Conservation (phyloP, 345 rosid species). For the Salix caprea region DNA sequence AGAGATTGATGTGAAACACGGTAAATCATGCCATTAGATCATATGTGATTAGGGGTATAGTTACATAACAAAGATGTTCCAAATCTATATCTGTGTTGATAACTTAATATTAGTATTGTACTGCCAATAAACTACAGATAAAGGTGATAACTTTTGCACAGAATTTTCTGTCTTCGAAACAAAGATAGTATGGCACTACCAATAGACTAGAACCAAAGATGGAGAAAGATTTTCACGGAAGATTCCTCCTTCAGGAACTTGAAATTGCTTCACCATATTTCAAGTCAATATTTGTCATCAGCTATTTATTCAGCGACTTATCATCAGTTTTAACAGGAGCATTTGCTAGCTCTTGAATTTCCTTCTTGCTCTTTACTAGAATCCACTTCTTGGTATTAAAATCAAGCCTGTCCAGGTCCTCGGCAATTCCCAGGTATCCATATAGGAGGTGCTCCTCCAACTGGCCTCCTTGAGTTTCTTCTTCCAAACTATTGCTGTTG, state of each 20-base stretch:
- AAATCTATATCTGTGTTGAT: not conserved
- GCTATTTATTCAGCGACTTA: not conserved
- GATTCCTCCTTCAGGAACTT: not conserved
- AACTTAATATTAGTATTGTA: not conserved
- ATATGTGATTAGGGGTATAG: not conserved
- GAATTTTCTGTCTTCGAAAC: not conserved
- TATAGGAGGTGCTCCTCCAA: slow-evolving; percentile 36
- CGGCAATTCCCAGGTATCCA: slow-evolving; percentile 52
- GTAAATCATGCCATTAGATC: not conserved
- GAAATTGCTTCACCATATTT: not conserved
- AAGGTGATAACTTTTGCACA: not conserved
- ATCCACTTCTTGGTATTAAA: slow-evolving; percentile 40
- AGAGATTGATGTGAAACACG: not conserved
- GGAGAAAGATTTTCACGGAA: not conserved
- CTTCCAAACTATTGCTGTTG: slow-evolving; percentile 5
- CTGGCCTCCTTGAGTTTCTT: slow-evolving; percentile 26
- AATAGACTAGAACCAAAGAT: not conserved
- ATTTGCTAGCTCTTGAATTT: slow-evolving; percentile 51
- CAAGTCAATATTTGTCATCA: not conserved
- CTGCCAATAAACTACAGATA: not conserved
- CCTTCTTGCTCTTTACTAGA: slow-evolving; percentile 47
- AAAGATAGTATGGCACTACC: not conserved
- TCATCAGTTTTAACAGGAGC: slow-evolving; percentile 49
- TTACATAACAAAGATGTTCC: not conserved
- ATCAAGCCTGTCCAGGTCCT: slow-evolving; percentile 55